phyloP scores from a whole-genome alignment of 2,329 filamentous ascomycete species.

The Chrysosporium keratinophilum region DNA sequence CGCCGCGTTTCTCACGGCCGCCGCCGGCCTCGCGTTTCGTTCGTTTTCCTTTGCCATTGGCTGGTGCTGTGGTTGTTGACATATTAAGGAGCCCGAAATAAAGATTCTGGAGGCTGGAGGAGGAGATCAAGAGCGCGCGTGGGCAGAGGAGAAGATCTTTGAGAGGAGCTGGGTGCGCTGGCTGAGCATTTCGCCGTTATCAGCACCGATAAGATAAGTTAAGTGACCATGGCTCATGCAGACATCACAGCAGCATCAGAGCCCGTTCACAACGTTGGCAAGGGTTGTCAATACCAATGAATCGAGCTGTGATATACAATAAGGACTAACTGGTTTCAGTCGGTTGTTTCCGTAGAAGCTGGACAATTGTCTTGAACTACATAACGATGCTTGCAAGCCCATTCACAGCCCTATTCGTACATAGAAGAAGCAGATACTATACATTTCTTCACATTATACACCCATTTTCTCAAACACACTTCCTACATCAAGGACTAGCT shows the following conservation, averaged over 20 bases:
- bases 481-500: conserved; percentile 32
- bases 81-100: background rate
- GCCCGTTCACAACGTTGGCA: too few species aligned
- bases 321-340: too few species aligned
- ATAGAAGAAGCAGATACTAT: background rate
- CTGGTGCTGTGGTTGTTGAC: conserved; percentile 4
- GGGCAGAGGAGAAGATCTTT: background rate
- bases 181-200: background rate
- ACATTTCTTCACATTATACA: background rate
- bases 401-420: background rate
- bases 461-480: conserved; percentile 25
- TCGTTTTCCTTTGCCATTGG: conserved; percentile 25
- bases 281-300: too few species aligned
- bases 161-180: background rate
- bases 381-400: too few species aligned
- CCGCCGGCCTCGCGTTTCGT: conserved; percentile 34
- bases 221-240: background rate
- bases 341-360: too few species aligned
- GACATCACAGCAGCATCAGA: too few species aligned
- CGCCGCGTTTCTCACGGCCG: conserved; percentile 34
- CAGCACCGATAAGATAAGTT: conserved; percentile 6
- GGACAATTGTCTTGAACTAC: too few species aligned
- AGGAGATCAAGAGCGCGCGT: background rate
- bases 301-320: too few species aligned
- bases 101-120: background rate